Conservation (phyloP, 1,284 basidiomycete species). For the Tremellales sp. region DNA sequence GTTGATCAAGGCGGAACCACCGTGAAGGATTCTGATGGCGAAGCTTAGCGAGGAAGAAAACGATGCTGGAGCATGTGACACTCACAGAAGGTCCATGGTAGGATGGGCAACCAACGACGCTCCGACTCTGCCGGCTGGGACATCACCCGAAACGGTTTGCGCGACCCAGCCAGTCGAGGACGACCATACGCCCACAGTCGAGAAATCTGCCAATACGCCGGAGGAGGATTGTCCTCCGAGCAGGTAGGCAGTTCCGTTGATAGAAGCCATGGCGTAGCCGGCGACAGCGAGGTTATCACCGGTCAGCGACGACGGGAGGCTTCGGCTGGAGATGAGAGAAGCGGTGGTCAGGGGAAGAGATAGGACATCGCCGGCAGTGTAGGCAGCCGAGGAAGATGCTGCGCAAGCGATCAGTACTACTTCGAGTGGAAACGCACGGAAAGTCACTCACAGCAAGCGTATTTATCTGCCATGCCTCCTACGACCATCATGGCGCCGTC, state of each 20-base stretch:
- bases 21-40: conserved; percentile 34
- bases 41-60: conserved; percentile 2
- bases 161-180: conserved; percentile 34
- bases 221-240: conserved; percentile 39
- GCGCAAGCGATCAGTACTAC: background rate
- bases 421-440: background rate
- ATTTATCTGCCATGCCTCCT: conserved; percentile 44
- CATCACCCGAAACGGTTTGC: conserved; percentile 34
- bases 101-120: conserved; percentile 47
- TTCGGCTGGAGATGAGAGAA: conserved; percentile 22
- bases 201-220: conserved; percentile 34
- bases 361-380: conserved; percentile 37
- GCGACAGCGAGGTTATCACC: conserved; percentile 38
- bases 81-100: conserved; percentile 35
- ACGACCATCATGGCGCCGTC: conserved; percentile 38
- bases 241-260: conserved; percentile 35
- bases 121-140: conserved; percentile 41
- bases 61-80: background rate
- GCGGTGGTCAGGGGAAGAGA: conserved; percentile 28
- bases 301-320: conserved; percentile 31
- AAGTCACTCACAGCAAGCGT: conserved; percentile 37
- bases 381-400: conserved; percentile 31
- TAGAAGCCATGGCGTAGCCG: conserved; percentile 42
- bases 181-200: conserved; percentile 40
- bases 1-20: conserved; percentile 28